Evolutionary conservation across 176 grass and related monocot species (phyloP).

Genomic region (Alopecurus myosuroides): DNA sequence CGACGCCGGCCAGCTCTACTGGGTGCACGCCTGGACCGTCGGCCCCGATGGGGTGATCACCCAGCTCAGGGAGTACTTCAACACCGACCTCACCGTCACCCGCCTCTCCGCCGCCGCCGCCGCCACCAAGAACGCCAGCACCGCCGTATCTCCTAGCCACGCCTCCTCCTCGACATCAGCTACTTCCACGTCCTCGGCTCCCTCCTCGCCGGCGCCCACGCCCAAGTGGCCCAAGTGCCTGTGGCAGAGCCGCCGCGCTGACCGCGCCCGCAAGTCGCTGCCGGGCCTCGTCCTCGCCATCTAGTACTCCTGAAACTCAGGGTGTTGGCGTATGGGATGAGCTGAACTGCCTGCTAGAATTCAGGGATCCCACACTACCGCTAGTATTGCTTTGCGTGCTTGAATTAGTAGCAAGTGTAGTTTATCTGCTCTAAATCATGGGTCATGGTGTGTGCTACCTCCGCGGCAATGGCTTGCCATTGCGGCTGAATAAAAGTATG

Average conservation of each 20-base stretch:
- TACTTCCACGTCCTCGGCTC: neutral
- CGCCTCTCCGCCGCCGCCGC: constrained; percentile 31
- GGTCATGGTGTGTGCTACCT: constrained; percentile 1
- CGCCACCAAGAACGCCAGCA: neutral
- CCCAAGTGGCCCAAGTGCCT: constrained; percentile 19
- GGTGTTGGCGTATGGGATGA: neutral
- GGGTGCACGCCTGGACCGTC: constrained; percentile 93
- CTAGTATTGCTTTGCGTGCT: neutral
- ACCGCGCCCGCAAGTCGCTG: constrained; percentile 48
- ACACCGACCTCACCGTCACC: constrained; percentile 81
- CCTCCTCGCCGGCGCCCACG: neutral
- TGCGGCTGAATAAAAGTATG: neutral
- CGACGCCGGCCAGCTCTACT: constrained; percentile 37
- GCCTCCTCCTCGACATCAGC: neutral
- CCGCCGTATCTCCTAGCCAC: neutral
- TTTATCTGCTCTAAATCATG: constrained; percentile 7
- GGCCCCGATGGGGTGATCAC: constrained; percentile 68
- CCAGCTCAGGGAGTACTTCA: constrained; percentile 81
- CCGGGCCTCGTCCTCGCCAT: constrained; percentile 84
- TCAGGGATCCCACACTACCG: neutral
- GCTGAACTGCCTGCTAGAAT: neutral
- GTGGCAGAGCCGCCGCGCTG: constrained; percentile 56
- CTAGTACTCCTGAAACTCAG: constrained; percentile 2
- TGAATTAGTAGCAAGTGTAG: neutral
- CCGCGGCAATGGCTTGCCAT: neutral